A percentile compares a stretch with the other conserved stretches of the same genome.
phyloP scores from a whole-genome alignment of 2,329 filamentous ascomycete genomes.

The Aspergillus aculeatinus region DNA sequence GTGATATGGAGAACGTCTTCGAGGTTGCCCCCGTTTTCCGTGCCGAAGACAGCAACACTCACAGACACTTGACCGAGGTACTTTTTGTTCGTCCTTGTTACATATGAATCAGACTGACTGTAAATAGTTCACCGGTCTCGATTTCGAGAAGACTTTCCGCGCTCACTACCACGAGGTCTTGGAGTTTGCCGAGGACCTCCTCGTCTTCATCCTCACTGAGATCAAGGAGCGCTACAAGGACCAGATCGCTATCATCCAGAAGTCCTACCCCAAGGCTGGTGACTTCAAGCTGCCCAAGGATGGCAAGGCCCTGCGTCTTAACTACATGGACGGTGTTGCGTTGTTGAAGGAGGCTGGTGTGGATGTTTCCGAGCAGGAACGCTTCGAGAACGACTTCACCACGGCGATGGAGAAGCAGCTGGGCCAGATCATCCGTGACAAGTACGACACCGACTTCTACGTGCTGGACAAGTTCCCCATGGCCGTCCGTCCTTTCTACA shows the following conservation, averaged over 20 bases:
- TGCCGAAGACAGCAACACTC: conserved; percentile 67
- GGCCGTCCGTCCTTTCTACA: conserved; percentile 85
- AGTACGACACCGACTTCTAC: conserved; percentile 95
- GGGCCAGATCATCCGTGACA: conserved; percentile 78
- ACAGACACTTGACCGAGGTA: conserved; percentile 64
- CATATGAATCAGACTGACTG: conserved; percentile 18
- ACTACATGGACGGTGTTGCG: conserved; percentile 51
- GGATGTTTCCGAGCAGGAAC: conserved; percentile 50
- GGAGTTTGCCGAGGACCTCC: conserved; percentile 49
- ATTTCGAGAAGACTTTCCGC: conserved; percentile 53
- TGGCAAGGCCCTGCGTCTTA: conserved; percentile 50
- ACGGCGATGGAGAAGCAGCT: conserved; percentile 64
- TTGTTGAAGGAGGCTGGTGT: conserved; percentile 52
- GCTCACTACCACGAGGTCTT: conserved; percentile 53
- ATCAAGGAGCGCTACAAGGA: conserved; percentile 46
- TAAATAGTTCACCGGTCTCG: conserved; percentile 50
- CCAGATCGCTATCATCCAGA: conserved; percentile 48
- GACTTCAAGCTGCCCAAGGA: conserved; percentile 52
- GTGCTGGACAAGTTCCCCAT: conserved; percentile 95
- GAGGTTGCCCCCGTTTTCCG: conserved; percentile 67
- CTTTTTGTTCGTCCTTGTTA: conserved; percentile 5
- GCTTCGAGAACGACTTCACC: conserved; percentile 48
- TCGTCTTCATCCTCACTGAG: conserved; percentile 50
- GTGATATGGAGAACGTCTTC: conserved; percentile 63
- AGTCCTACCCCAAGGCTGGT: conserved; percentile 51